Percentiles rank a stretch among this genome's conserved stretches.
Evolutionary conservation across 2,329 filamentous ascomycete species (phyloP).

Genomic region (Epichloe sibirici): DNA sequence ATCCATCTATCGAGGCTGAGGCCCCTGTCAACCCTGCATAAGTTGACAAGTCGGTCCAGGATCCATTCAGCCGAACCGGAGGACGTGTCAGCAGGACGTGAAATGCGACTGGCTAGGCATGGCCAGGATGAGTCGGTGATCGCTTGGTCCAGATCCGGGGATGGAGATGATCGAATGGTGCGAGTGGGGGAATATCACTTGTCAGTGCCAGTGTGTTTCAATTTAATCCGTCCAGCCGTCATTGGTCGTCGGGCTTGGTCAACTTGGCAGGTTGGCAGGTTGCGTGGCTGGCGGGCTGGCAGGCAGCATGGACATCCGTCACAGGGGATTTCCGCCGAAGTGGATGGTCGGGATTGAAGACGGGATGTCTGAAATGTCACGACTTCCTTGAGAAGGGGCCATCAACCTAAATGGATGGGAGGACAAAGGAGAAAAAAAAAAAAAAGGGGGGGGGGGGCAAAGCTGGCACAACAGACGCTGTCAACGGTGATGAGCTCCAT

Average conservation of each 20-base stretch:
- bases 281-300: not conserved
- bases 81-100: slow-evolving; percentile 13
- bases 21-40: slow-evolving; percentile 9
- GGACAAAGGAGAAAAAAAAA: not conserved
- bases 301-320: not conserved
- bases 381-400: not conserved
- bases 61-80: slow-evolving; percentile 5
- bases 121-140: slow-evolving; percentile 16
- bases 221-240: not conserved
- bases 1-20: not conserved
- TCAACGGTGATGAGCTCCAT: not conserved
- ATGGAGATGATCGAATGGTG: slow-evolving; percentile 2
- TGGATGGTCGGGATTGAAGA: not conserved
- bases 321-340: not conserved
- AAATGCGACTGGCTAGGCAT: slow-evolving; percentile 23
- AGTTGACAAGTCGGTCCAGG: slow-evolving; percentile 9
- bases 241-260: too few species aligned
- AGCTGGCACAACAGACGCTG: not conserved
- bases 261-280: too few species aligned
- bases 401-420: not conserved
- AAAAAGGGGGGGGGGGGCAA: not conserved
- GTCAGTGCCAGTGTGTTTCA: slow-evolving; percentile 3
- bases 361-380: not conserved
- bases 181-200: not conserved
- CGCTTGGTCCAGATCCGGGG: slow-evolving; percentile 16